Percentiles rank a stretch among this genome's conserved stretches.
These are phyloP conservation scores for Colletotrichum magnum DNA, from an alignment of 2,329 filamentous ascomycete genomes.

Conservation along the genomic window DNA sequence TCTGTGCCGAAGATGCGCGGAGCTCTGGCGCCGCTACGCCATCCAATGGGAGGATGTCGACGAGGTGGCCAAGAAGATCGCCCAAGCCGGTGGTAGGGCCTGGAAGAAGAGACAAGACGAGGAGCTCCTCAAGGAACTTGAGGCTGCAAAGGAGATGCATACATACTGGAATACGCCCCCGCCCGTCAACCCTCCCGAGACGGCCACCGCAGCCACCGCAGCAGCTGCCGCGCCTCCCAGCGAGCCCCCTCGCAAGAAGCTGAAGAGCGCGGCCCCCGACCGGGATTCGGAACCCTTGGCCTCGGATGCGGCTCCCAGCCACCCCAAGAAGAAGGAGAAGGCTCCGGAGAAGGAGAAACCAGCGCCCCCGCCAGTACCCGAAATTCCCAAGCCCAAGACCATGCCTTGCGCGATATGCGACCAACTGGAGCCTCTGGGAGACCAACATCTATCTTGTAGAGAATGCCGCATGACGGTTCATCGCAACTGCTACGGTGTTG, in stretches of 20 bases:
- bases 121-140: conserved; percentile 83
- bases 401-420: conserved; percentile 90
- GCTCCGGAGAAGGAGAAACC: conserved; percentile 73
- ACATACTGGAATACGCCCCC: conserved; percentile 56
- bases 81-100: conserved; percentile 82
- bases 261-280: conserved; percentile 67
- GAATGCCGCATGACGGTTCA: conserved; percentile 95
- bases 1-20: conserved; percentile 89
- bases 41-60: conserved; percentile 97
- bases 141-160: conserved; percentile 74
- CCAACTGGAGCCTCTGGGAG: conserved; percentile 78
- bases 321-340: conserved; percentile 73
- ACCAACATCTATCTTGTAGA: conserved; percentile 82
- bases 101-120: conserved; percentile 94
- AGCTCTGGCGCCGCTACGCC: conserved; percentile 95
- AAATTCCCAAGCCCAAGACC: conserved; percentile 82
- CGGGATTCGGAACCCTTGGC: conserved; percentile 63
- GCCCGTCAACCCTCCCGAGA: conserved; percentile 46
- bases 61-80: conserved; percentile 89
- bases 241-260: conserved; percentile 76
- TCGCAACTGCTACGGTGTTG: conserved; percentile 90
- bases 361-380: conserved; percentile 76
- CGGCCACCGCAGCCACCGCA: conserved; percentile 49
- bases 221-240: conserved; percentile 47
- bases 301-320: conserved; percentile 58